These are phyloP conservation scores for Plasmodium relictum DNA, from an alignment of 169 alveolate genomes.

Conservation along the genomic window DNA sequence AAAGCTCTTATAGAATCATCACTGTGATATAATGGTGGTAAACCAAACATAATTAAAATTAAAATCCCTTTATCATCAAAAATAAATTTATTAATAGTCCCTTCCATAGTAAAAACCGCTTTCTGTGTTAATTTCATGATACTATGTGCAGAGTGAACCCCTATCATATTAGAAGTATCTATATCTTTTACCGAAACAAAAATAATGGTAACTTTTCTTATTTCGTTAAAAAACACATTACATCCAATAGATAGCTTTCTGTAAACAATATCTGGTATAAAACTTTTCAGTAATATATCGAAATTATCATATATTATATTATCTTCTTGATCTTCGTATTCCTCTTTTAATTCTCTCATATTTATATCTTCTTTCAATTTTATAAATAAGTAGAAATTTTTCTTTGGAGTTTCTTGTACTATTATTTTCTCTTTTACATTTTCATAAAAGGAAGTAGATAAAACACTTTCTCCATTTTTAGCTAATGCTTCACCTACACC, in stretches of 20 bases:
- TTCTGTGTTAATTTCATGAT: slow-evolving; percentile 81
- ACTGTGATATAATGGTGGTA: slow-evolving; percentile 89
- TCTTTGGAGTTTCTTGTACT: slow-evolving; percentile 29
- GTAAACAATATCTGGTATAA: slow-evolving; percentile 86
- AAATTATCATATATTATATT: slow-evolving; percentile 62
- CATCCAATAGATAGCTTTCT: slow-evolving; percentile 82
- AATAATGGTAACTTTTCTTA: slow-evolving; percentile 84
- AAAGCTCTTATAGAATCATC: slow-evolving; percentile 89
- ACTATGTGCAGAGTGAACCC: slow-evolving; percentile 79
- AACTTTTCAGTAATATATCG: slow-evolving; percentile 78
- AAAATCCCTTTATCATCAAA: slow-evolving; percentile 90
- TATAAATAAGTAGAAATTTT: slow-evolving; percentile 17
- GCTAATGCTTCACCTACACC: slow-evolving; percentile 87
- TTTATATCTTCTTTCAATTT: slow-evolving; percentile 26
- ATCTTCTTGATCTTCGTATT: slow-evolving; percentile 13
- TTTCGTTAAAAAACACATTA: slow-evolving; percentile 86
- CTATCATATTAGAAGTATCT: slow-evolving; percentile 81
- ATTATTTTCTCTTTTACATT: slow-evolving; percentile 50
- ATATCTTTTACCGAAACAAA: slow-evolving; percentile 86
- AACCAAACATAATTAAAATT: slow-evolving; percentile 86
- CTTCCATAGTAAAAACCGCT: slow-evolving; percentile 84
- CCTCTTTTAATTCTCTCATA: slow-evolving; percentile 17
- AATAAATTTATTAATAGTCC: slow-evolving; percentile 87
- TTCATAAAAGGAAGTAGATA: slow-evolving; percentile 76
- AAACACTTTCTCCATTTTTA: slow-evolving; percentile 86